phyloP scores from a whole-genome alignment of 352 stramenopile species.

The Pythium utonaiense region DNA sequence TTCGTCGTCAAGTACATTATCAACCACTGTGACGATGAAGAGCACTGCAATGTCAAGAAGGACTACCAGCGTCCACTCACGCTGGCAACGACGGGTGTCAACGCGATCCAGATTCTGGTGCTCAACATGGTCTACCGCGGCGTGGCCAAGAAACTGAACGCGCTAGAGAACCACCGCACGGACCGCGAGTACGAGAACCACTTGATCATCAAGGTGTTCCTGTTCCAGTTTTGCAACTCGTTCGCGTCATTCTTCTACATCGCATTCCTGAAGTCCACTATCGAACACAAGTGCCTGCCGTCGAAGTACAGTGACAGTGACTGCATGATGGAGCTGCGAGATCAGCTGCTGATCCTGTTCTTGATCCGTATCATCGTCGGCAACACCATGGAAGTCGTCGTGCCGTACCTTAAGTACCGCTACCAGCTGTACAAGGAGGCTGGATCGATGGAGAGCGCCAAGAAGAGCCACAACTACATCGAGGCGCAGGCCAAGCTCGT shows the following conservation, averaged over 20 bases:
- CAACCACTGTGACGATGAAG: slow-evolving; percentile 39
- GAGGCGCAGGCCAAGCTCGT: slow-evolving; percentile 81
- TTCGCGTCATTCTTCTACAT: slow-evolving; percentile 98
- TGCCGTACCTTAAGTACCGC: slow-evolving; percentile 83
- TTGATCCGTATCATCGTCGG: slow-evolving; percentile 91
- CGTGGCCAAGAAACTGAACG: slow-evolving; percentile 92
- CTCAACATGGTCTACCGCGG: slow-evolving; percentile 91
- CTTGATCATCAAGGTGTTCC: slow-evolving; percentile 97
- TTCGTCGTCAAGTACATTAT: slow-evolving; percentile 78
- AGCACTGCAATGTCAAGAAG: slow-evolving; percentile 28
- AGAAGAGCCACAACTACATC: slow-evolving; percentile 70
- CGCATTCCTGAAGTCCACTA: slow-evolving; percentile 56
- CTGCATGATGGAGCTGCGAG: slow-evolving; percentile 86
- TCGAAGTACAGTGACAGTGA: slow-evolving; percentile 47
- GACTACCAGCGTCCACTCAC: slow-evolving; percentile 45
- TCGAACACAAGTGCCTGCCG: slow-evolving; percentile 61
- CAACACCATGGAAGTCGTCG: slow-evolving; percentile 86
- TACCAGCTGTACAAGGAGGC: slow-evolving; percentile 58
- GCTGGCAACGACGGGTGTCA: slow-evolving; percentile 50
- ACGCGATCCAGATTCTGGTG: slow-evolving; percentile 91
- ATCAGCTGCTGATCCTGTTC: slow-evolving; percentile 90
- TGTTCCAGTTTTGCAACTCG: slow-evolving; percentile 98
- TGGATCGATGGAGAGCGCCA: slow-evolving; percentile 20
- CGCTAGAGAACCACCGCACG: slow-evolving; percentile 92
- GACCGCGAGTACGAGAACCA: slow-evolving; percentile 87